Evolutionary conservation across 352 stramenopile species (phyloP).

Genomic region (Phytophthora pistaciae): DNA sequence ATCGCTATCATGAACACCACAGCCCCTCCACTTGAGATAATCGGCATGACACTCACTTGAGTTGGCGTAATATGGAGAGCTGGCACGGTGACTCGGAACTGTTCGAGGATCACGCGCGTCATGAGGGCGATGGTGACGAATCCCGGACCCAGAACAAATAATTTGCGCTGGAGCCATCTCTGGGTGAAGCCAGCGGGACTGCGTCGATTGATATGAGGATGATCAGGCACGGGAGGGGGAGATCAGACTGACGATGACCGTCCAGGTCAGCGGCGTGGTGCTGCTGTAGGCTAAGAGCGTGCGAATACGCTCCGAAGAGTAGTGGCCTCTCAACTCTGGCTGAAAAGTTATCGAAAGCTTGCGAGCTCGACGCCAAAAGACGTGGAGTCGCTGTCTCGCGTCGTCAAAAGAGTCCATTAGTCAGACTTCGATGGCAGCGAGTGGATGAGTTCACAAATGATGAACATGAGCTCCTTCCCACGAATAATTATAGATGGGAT

Average conservation of each 20-base stretch:
- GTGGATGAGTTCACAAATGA: not conserved
- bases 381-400: not conserved
- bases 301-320: conserved; percentile 33
- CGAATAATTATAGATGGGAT: not conserved
- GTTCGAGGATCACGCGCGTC: conserved; percentile 33
- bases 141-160: conserved; percentile 40
- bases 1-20: conserved; percentile 24
- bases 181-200: not conserved
- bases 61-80: not conserved
- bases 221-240: conserved; percentile 38
- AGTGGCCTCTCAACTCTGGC: conserved; percentile 47
- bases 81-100: conserved; percentile 27
- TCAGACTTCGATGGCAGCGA: not conserved
- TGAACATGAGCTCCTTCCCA: not conserved
- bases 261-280: not conserved
- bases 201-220: conserved; percentile 21
- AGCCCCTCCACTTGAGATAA: conserved; percentile 10
- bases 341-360: conserved; percentile 16
- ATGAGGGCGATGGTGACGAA: conserved; percentile 36
- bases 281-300: not conserved
- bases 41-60: conserved; percentile 8
- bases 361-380: not conserved
- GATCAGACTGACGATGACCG: conserved; percentile 9
- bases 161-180: conserved; percentile 34
- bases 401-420: not conserved